Evolutionary conservation across 2,329 filamentous ascomycete genomes (phyloP).

Genomic region (Metarhizium brunneum): DNA sequence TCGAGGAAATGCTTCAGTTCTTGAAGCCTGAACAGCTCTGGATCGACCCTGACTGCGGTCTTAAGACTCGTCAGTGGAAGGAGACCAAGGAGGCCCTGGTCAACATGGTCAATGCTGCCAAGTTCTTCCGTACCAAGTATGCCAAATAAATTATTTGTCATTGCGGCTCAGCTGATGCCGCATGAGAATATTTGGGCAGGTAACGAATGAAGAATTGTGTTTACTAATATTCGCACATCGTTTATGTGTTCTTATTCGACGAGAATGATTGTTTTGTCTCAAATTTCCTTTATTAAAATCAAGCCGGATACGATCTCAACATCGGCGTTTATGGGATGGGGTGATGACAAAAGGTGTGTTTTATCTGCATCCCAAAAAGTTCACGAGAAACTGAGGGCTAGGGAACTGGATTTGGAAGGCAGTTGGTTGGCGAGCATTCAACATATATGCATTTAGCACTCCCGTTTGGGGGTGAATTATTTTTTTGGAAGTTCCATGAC

Average conservation of each 20-base stretch:
- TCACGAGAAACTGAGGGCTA: constrained; percentile 20
- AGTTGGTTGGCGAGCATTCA: constrained; percentile 28
- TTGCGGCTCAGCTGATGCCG: constrained; percentile 10
- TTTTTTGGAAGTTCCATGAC: constrained; percentile 16
- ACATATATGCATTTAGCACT: constrained; percentile 27
- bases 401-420: constrained; percentile 10
- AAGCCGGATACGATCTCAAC: constrained; percentile 46
- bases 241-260: constrained; percentile 9
- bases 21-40: constrained; percentile 98
- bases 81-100: constrained; percentile 93
- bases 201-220: constrained; percentile 16
- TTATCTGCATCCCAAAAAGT: constrained; percentile 25
- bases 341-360: constrained; percentile 24
- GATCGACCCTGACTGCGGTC: constrained; percentile 98
- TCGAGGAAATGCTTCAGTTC: constrained; percentile 96
- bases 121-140: constrained; percentile 90
- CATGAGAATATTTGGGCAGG: constrained; percentile 7
- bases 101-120: constrained; percentile 98
- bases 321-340: constrained; percentile 41
- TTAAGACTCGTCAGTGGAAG: constrained; percentile 98
- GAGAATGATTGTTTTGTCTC: constrained; percentile 4
- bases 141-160: constrained; percentile 41
- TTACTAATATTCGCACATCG: constrained; percentile 16
- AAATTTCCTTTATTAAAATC: constrained; percentile 20
- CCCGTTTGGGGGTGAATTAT: constrained; percentile 19